phyloP scores from a whole-genome alignment of 2,329 filamentous ascomycete species.

The Curvularia eragrostidis region DNA sequence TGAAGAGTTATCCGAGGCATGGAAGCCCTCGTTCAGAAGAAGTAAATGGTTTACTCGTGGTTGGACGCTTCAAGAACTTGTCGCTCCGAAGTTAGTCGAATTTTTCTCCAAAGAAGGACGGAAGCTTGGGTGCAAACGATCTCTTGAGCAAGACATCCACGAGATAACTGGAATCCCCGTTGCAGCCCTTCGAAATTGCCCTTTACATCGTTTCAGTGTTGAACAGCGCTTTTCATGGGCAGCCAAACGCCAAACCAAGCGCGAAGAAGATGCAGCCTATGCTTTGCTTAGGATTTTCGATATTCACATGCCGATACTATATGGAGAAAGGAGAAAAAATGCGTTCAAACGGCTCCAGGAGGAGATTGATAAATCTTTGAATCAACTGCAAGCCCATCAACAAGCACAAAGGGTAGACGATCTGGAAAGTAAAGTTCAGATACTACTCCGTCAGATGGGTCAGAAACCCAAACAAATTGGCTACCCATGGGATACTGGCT shows the following conservation, averaged over 20 bases:
- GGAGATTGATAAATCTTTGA: no score
- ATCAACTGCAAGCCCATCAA: no score
- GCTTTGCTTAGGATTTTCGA: constrained; percentile 27
- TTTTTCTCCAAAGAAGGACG: background rate
- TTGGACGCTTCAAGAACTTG: constrained; percentile 1
- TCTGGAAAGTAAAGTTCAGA: no score
- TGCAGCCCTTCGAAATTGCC: background rate
- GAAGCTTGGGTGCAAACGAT: background rate
- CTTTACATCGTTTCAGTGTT: background rate
- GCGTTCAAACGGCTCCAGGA: background rate
- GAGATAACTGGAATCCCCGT: background rate
- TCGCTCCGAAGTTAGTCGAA: background rate
- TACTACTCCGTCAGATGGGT: no score
- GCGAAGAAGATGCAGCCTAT: constrained; percentile 27
- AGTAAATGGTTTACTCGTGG: no score
- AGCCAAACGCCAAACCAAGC: constrained; percentile 22
- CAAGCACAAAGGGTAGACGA: no score
- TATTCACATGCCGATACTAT: constrained; percentile 23
- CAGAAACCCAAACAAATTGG: no score
- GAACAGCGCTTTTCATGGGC: constrained; percentile 15
- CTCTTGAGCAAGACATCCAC: background rate
- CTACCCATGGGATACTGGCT: no score
- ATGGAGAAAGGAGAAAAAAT: constrained; percentile 13
- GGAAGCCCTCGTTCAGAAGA: no score
- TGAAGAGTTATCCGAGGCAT: no score